phyloP scores from a whole-genome alignment of 2,329 filamentous ascomycete species.

The Colletotrichum brevisporum region DNA sequence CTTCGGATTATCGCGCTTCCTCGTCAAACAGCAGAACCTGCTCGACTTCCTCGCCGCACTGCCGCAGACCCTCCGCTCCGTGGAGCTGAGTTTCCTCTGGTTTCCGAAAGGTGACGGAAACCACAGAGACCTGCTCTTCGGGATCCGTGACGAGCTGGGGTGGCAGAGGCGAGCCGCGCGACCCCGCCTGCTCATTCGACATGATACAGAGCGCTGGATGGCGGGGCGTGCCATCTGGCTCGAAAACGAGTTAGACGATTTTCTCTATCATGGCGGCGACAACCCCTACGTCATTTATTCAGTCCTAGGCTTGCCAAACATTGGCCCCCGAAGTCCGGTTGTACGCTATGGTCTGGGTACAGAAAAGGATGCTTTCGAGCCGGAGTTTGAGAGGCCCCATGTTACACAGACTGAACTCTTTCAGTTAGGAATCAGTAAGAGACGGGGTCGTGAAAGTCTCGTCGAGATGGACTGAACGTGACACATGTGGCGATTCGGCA shows the following conservation, averaged over 20 bases:
- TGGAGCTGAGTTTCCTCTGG: slow-evolving; percentile 51
- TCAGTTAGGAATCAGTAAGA: too few relatives aligned
- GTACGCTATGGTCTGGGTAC: not conserved
- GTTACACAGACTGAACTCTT: too few relatives aligned
- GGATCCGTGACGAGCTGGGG: slow-evolving; percentile 42
- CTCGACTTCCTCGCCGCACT: slow-evolving; percentile 47
- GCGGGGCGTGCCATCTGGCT: slow-evolving; percentile 7
- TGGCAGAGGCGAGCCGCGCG: slow-evolving; percentile 38
- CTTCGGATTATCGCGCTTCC: slow-evolving; percentile 48
- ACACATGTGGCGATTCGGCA: too few relatives aligned
- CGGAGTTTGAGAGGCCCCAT: not conserved
- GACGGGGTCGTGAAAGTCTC: too few relatives aligned
- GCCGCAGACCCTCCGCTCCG: slow-evolving; percentile 46
- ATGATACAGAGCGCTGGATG: not conserved
- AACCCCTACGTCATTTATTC: slow-evolving; percentile 40
- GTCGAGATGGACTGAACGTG: too few relatives aligned
- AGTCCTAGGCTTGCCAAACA: not conserved
- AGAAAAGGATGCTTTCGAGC: slow-evolving; percentile 19
- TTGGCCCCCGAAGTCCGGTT: not conserved
- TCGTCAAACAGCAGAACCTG: slow-evolving; percentile 46
- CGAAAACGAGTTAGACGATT: slow-evolving; percentile 39
- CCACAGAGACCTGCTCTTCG: slow-evolving; percentile 41
- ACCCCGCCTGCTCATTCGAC: slow-evolving; percentile 20
- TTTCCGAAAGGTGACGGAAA: slow-evolving; percentile 43
- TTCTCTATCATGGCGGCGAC: slow-evolving; percentile 44